Conservation (phyloP, 2,329 filamentous ascomycete species). For the Fusarium dimerum region DNA sequence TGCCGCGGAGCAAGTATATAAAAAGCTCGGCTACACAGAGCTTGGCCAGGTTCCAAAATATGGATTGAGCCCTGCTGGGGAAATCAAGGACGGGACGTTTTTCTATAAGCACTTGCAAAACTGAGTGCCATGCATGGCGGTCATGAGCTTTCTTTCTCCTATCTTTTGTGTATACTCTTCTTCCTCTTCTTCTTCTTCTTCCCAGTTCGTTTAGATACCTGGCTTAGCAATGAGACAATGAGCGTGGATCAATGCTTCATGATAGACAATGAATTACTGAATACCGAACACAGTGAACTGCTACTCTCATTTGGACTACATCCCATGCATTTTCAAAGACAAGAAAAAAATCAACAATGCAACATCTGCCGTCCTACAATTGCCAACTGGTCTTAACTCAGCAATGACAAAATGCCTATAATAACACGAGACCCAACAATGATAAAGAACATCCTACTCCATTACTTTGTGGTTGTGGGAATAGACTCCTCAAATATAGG, state of each 20-base stretch:
- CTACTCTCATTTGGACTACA: neutral
- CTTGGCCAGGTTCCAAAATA: constrained; percentile 58
- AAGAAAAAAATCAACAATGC: no score
- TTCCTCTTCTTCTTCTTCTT: neutral
- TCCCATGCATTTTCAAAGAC: no score
- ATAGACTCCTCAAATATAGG: constrained; percentile 19
- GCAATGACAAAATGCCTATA: neutral
- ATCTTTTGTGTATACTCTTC: neutral
- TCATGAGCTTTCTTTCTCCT: neutral
- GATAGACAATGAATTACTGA: neutral
- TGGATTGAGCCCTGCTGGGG: constrained; percentile 49
- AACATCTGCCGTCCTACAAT: no score
- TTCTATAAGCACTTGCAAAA: constrained; percentile 58
- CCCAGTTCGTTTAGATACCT: neutral
- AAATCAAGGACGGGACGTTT: constrained; percentile 53
- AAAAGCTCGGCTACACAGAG: constrained; percentile 56
- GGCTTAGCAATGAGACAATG: neutral
- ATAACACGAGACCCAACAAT: neutral
- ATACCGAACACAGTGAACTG: neutral
- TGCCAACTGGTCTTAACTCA: no score
- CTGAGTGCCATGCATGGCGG: constrained; percentile 2
- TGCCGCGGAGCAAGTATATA: constrained; percentile 55
- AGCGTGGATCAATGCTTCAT: neutral
- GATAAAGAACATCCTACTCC: constrained; percentile 11
- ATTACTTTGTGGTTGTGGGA: constrained; percentile 13